Conservation (phyloP, 768 basidiomycete genomes). For the Suillus paluster region DNA sequence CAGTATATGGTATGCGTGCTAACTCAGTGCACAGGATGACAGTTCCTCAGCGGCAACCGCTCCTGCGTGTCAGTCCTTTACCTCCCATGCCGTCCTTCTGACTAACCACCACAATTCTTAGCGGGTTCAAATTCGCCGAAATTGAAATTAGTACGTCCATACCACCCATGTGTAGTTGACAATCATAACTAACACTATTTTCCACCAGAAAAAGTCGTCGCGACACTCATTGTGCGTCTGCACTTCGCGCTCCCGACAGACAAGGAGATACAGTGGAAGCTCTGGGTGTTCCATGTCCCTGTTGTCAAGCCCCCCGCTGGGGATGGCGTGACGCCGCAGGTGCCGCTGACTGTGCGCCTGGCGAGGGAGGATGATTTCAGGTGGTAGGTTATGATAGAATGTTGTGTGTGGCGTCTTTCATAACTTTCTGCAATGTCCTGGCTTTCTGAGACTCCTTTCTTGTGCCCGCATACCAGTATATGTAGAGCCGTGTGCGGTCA, state of each 20-base stretch:
- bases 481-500: too few relatives aligned
- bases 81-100: slow-evolving; percentile 10
- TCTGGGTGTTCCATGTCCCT: slow-evolving; percentile 27
- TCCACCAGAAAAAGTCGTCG: slow-evolving; percentile 26
- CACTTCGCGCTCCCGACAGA: slow-evolving; percentile 26
- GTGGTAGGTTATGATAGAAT: neutral
- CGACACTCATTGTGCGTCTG: slow-evolving; percentile 24
- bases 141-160: slow-evolving; percentile 52
- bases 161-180: too few relatives aligned
- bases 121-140: slow-evolving; percentile 59
- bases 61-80: slow-evolving; percentile 38
- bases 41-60: slow-evolving; percentile 37
- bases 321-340: slow-evolving; percentile 23
- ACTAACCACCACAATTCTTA: slow-evolving; percentile 16
- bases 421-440: too few relatives aligned
- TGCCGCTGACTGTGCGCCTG: slow-evolving; percentile 23
- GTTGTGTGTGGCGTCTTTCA: neutral
- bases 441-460: too few relatives aligned
- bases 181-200: neutral
- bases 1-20: neutral
- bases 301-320: slow-evolving; percentile 28
- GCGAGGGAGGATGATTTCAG: slow-evolving; percentile 21
- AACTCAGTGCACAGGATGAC: slow-evolving; percentile 37
- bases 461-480: too few relatives aligned
- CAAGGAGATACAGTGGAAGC: slow-evolving; percentile 32